Conservation (phyloP, 1,284 basidiomycete genomes). For the Tylopilus orsonianus region DNA sequence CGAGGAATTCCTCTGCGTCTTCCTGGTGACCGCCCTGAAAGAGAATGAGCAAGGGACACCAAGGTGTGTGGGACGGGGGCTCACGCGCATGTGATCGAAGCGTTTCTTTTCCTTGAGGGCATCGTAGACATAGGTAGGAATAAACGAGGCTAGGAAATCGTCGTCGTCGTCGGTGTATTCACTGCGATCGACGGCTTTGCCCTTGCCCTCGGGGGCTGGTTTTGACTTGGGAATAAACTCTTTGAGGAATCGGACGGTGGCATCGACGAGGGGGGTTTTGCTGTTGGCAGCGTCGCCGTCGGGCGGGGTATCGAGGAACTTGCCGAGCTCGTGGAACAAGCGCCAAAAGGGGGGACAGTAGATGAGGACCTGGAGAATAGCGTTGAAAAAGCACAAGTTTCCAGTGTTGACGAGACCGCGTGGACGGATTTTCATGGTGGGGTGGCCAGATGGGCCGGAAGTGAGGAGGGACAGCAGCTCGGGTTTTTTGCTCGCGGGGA, state of each 20-base stretch:
- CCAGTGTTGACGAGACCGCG: constrained; percentile 93
- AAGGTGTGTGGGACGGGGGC: constrained; percentile 28
- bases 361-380: constrained; percentile 87
- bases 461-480: constrained; percentile 60
- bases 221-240: constrained; percentile 59
- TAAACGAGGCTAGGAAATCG: constrained; percentile 65
- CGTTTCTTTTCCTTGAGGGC: constrained; percentile 95
- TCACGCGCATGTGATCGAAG: constrained; percentile 89
- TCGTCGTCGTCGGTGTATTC: constrained; percentile 34
- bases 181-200: constrained; percentile 33
- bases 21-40: constrained; percentile 88
- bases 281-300: constrained; percentile 44
- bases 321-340: constrained; percentile 74
- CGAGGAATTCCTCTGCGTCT: constrained; percentile 98
- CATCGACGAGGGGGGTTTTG: constrained; percentile 79
- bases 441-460: constrained; percentile 39
- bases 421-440: constrained; percentile 49
- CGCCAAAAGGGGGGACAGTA: constrained; percentile 87
- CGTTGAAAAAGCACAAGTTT: constrained; percentile 98
- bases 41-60: neutral
- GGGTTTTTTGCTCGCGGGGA: constrained; percentile 48
- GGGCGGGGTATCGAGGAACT: constrained; percentile 38
- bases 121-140: constrained; percentile 90
- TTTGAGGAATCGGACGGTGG: constrained; percentile 78
- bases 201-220: constrained; percentile 30